A percentile compares a stretch with the other conserved stretches of the same genome.
These are phyloP conservation scores for Gastrolobium villosum DNA, from an alignment of 306 rosid genomes.

Conservation along the genomic window DNA sequence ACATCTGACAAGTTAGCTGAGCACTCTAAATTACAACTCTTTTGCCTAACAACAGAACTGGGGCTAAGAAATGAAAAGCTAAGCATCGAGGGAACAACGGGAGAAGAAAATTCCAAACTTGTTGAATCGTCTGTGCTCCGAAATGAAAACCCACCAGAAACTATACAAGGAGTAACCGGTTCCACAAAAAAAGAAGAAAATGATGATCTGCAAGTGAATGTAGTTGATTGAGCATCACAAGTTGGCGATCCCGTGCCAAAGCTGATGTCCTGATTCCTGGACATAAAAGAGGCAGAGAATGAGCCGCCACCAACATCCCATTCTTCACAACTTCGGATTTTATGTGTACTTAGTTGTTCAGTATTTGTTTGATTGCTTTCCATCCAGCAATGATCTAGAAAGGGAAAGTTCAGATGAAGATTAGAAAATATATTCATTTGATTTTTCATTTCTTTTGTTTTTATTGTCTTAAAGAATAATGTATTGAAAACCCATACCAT, in stretches of 20 bases:
- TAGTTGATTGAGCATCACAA: constrained; percentile 70
- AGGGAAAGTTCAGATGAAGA: constrained; percentile 38
- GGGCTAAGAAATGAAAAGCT: constrained; percentile 88
- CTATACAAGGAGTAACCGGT: constrained; percentile 66
- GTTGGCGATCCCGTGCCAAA: constrained; percentile 72
- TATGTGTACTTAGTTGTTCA: constrained; percentile 54
- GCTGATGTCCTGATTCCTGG: constrained; percentile 83
- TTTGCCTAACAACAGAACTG: constrained; percentile 58
- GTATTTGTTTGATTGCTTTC: constrained; percentile 50
- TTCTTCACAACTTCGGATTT: constrained; percentile 46
- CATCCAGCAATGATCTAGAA: constrained; percentile 86
- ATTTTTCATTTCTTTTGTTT: not conserved
- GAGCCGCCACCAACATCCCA: constrained; percentile 63
- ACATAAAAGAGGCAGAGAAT: constrained; percentile 71
- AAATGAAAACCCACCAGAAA: constrained; percentile 75
- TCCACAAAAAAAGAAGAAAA: constrained; percentile 72
- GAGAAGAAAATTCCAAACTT: constrained; percentile 60
- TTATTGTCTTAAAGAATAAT: not conserved
- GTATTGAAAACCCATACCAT: constrained; percentile 1
- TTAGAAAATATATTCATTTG: not conserved
- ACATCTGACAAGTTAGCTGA: constrained; percentile 54
- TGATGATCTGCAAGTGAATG: constrained; percentile 83
- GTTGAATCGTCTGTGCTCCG: constrained; percentile 53
- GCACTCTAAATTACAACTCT: constrained; percentile 60
- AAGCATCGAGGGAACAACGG: constrained; percentile 71